phyloP scores from a whole-genome alignment of 371 early-diverging fungal species.

The Apophysomyces trapeziformis region DNA sequence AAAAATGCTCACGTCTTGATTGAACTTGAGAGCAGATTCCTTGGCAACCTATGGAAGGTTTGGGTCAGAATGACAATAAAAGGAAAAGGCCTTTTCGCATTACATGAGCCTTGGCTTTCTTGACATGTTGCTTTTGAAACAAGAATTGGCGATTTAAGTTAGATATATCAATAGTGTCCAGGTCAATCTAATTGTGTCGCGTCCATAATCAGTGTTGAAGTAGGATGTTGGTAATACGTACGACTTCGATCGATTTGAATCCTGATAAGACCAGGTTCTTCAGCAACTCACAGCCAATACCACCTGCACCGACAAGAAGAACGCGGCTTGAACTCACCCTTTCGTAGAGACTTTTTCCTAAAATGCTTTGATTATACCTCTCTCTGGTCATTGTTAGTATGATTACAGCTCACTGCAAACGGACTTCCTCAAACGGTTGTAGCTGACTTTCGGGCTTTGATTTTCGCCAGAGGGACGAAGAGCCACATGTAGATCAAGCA shows the following conservation, averaged over 20 bases:
- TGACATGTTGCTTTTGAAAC: slow-evolving; percentile 93
- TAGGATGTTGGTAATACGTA: slow-evolving; percentile 27
- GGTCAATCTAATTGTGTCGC: slow-evolving; percentile 72
- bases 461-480: no score
- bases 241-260: slow-evolving; percentile 83
- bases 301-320: slow-evolving; percentile 93
- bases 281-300: slow-evolving; percentile 98
- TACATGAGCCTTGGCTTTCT: slow-evolving; percentile 90
- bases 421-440: no score
- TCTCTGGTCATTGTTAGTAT: slow-evolving; percentile 35
- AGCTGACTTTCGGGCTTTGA: no score
- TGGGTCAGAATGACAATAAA: neutral
- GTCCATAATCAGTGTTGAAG: neutral
- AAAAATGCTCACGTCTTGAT: slow-evolving; percentile 74
- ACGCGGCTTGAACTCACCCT: slow-evolving; percentile 51
- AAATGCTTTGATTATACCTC: slow-evolving; percentile 34
- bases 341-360: slow-evolving; percentile 42
- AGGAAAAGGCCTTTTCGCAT: neutral
- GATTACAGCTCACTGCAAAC: no score
- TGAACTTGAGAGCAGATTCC: slow-evolving; percentile 82
- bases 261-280: slow-evolving; percentile 94
- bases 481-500: no score
- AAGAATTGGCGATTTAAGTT: slow-evolving; percentile 99
- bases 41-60: slow-evolving; percentile 65
- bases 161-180: slow-evolving; percentile 98